phyloP scores from a whole-genome alignment of 768 basidiomycete genomes.

The Astraeus odoratus region DNA sequence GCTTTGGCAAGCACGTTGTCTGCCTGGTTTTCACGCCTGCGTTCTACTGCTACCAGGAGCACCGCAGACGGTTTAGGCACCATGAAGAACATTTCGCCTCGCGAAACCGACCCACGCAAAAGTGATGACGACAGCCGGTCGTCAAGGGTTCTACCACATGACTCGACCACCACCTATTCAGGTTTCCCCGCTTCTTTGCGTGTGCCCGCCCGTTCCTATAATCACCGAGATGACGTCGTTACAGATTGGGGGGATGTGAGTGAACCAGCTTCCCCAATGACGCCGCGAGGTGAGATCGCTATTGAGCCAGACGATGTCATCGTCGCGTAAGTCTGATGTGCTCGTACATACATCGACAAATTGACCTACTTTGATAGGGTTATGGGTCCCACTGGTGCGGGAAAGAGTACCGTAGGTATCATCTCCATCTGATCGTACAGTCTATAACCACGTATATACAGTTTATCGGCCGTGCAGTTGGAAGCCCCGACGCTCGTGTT shows the following conservation, averaged over 20 bases:
- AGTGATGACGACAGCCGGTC: no score
- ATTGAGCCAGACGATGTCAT: background rate
- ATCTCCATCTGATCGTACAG: background rate
- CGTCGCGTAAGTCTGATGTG: background rate
- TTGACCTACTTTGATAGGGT: constrained; percentile 12
- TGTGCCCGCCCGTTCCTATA: background rate
- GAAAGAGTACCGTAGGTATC: constrained; percentile 23
- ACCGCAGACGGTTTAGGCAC: background rate
- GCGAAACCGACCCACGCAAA: no score
- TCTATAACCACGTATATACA: background rate
- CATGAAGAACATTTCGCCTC: no score
- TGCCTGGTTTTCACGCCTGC: background rate
- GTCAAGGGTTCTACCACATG: no score
- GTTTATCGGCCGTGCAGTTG: background rate
- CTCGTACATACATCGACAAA: background rate
- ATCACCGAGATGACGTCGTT: background rate
- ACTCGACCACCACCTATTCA: no score
- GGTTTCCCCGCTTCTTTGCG: no score
- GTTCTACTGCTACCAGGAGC: background rate
- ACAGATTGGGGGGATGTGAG: background rate
- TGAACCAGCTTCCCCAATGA: no score
- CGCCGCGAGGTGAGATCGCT: background rate
- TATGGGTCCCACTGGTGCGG: constrained; percentile 25
- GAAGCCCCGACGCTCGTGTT: constrained; percentile 6
- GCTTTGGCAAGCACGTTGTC: no score